These are phyloP conservation scores for Escovopsis sp. DNA, from an alignment of 2,329 filamentous ascomycete species.

Conservation along the genomic window DNA sequence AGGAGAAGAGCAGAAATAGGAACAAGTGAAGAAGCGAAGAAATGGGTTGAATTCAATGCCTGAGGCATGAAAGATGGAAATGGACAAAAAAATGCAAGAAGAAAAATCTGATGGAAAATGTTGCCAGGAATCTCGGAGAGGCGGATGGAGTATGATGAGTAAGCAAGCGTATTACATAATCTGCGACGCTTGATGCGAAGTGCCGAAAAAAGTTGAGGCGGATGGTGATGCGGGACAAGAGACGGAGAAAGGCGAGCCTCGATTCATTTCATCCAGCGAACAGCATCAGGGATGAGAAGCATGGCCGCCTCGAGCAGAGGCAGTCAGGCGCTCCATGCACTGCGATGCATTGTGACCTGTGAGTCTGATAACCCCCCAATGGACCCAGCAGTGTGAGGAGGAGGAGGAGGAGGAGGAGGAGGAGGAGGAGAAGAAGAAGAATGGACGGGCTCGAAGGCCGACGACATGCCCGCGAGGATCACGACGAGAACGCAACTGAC, in stretches of 20 bases:
- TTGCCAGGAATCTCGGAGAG: too few species aligned
- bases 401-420: too few species aligned
- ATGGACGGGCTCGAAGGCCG: too few species aligned
- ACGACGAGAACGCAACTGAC: constrained; percentile 7
- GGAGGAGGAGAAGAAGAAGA: constrained; percentile 10
- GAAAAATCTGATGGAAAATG: too few species aligned
- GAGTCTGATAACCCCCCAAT: too few species aligned
- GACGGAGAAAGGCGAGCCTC: too few species aligned
- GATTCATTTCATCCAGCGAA: too few species aligned
- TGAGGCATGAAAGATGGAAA: constrained; percentile 11
- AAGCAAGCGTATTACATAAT: constrained; percentile 7
- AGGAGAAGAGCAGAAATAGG: constrained; percentile 1
- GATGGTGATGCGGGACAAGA: not conserved
- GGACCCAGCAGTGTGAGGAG: too few species aligned
- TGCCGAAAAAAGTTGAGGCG: constrained; percentile 13
- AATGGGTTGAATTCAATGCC: constrained; percentile 1
- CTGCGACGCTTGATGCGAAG: not conserved
- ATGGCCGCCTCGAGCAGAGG: constrained; percentile 46
- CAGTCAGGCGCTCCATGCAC: constrained; percentile 31
- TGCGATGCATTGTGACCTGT: constrained; percentile 37
- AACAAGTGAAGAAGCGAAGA: not conserved
- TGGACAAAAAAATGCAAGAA: too few species aligned
- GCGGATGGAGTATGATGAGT: too few species aligned
- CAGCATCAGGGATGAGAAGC: constrained; percentile 3
- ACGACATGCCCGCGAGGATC: not conserved